A percentile compares a stretch with the other conserved stretches of the same genome.
Conservation (phyloP, 2,329 filamentous ascomycete genomes). For the Cladosporium cucumerinum region DNA sequence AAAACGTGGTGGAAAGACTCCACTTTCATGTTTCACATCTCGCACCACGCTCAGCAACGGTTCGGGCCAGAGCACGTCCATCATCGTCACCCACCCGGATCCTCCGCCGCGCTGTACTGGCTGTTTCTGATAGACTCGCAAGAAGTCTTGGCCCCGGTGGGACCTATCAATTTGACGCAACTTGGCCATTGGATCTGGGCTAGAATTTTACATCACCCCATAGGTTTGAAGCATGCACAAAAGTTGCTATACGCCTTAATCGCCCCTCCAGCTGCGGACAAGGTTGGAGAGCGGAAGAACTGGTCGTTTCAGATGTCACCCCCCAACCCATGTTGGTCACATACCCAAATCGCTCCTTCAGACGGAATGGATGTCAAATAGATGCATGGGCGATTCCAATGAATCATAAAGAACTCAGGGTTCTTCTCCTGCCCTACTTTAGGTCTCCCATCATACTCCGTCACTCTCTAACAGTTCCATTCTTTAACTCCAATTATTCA, state of each 20-base stretch:
- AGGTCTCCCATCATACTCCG: not conserved
- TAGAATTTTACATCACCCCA: not conserved
- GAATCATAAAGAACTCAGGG: not conserved
- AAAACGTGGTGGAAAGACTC: not conserved
- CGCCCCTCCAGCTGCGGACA: not conserved
- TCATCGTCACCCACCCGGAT: not conserved
- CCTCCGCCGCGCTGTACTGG: not conserved
- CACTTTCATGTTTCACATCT: not conserved
- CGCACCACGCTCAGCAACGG: not conserved
- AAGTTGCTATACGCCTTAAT: not conserved
- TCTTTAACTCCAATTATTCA: constrained; percentile 1
- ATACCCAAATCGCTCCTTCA: not conserved
- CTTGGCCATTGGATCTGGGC: not conserved
- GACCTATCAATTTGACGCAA: not conserved
- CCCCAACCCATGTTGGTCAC: not conserved
- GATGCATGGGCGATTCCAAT: not conserved
- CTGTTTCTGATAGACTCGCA: not conserved
- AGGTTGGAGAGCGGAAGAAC: not conserved
- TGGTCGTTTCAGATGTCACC: not conserved
- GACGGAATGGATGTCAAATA: too few species aligned
- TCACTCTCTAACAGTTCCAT: not conserved
- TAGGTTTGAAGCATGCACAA: not conserved
- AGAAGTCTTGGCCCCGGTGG: not conserved
- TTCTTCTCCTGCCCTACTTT: not conserved
- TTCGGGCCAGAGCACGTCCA: not conserved